Percentiles rank a stretch among this genome's conserved stretches.
These are phyloP conservation scores for Ramalina intermedia DNA, from an alignment of 495 filamentous ascomycete genomes.

Conservation along the genomic window DNA sequence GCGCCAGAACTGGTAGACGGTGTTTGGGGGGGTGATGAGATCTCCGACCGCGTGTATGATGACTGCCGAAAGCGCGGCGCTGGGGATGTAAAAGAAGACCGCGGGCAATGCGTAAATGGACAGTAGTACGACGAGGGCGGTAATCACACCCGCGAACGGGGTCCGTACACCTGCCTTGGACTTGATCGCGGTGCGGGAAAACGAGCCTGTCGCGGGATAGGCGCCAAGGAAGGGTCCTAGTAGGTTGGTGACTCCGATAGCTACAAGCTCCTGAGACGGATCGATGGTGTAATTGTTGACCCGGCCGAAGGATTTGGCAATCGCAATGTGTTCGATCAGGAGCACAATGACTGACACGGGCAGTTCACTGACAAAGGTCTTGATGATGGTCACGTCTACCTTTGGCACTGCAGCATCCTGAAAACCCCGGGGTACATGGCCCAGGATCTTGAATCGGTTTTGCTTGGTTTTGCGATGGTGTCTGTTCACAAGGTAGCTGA, in stretches of 20 bases:
- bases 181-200: slow-evolving; percentile 95
- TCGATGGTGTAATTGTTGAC: slow-evolving; percentile 98
- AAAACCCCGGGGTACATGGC: slow-evolving; percentile 71
- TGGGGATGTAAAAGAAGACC: slow-evolving; percentile 92
- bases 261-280: slow-evolving; percentile 91
- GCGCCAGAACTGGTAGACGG: slow-evolving; percentile 90
- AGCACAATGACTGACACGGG: slow-evolving; percentile 82
- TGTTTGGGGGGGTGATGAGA: slow-evolving; percentile 85
- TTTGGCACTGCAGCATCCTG: slow-evolving; percentile 63
- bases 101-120: slow-evolving; percentile 86
- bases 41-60: slow-evolving; percentile 98
- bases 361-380: slow-evolving; percentile 44
- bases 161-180: slow-evolving; percentile 93
- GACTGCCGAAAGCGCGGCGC: slow-evolving; percentile 71
- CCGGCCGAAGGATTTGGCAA: slow-evolving; percentile 92
- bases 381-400: slow-evolving; percentile 49
- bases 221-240: slow-evolving; percentile 87
- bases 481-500: slow-evolving; percentile 72
- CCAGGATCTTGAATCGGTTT: slow-evolving; percentile 51
- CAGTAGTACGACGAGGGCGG: slow-evolving; percentile 75
- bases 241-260: slow-evolving; percentile 84
- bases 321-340: slow-evolving; percentile 93
- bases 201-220: slow-evolving; percentile 91
- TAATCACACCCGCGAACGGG: slow-evolving; percentile 84
- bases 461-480: slow-evolving; percentile 31